Conservation (phyloP, 2,329 filamentous ascomycete species). For the Fusarium praegraminearum region DNA sequence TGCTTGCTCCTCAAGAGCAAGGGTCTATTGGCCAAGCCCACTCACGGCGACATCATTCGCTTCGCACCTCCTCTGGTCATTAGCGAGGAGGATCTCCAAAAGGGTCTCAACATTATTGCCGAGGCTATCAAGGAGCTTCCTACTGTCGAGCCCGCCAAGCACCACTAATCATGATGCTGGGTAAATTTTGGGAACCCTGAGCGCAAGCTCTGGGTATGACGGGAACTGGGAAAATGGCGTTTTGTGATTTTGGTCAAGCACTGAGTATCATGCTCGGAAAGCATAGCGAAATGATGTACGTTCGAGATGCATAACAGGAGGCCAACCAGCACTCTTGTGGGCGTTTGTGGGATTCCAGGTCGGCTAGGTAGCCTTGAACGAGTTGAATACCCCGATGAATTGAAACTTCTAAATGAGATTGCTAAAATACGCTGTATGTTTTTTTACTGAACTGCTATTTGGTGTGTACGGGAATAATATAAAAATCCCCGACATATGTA, state of each 20-base stretch:
- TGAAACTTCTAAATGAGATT: constrained; percentile 1
- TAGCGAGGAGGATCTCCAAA: constrained; percentile 84
- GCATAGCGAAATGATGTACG: constrained; percentile 34
- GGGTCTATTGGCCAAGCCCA: constrained; percentile 97
- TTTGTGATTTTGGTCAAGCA: constrained; percentile 26
- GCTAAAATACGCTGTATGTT: background rate
- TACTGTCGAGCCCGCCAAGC: constrained; percentile 56
- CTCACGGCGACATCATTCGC: constrained; percentile 97
- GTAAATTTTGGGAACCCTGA: constrained; percentile 29
- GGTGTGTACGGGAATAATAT: background rate
- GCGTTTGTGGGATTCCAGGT: constrained; percentile 42
- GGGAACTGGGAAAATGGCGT: constrained; percentile 34
- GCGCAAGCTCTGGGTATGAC: constrained; percentile 41
- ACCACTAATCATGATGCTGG: constrained; percentile 49
- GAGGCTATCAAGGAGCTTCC: constrained; percentile 87
- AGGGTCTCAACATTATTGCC: constrained; percentile 82
- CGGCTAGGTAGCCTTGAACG: constrained; percentile 32
- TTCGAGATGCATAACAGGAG: constrained; percentile 37
- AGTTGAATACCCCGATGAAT: constrained; percentile 39
- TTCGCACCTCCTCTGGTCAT: constrained; percentile 97
- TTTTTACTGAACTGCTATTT: background rate
- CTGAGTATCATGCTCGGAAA: constrained; percentile 19
- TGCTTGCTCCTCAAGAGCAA: constrained; percentile 96
- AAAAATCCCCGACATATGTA: background rate
- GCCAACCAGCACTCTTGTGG: constrained; percentile 24